phyloP scores from a whole-genome alignment of 2,329 filamentous ascomycete species.

The Lasiodiplodia gonubiensis region DNA sequence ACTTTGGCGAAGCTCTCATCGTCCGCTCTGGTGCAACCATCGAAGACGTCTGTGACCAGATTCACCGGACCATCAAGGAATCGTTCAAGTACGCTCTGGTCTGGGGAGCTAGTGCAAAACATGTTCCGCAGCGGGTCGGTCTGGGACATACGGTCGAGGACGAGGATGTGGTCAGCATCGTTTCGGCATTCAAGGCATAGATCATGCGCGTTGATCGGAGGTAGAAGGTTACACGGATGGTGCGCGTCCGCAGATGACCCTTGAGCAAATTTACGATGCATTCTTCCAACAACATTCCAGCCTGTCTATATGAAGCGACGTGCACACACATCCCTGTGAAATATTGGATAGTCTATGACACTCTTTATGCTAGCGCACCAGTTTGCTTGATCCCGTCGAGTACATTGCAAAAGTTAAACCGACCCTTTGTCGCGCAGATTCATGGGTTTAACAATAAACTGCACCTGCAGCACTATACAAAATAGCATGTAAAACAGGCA shows the following conservation, averaged over 20 bases:
- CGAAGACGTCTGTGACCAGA: constrained; percentile 95
- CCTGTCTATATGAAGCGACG: background rate
- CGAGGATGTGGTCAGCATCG: constrained; percentile 72
- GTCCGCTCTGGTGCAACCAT: constrained; percentile 86
- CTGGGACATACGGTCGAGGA: constrained; percentile 77
- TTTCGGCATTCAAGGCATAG: constrained; percentile 44
- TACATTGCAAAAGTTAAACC: background rate
- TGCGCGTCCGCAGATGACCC: constrained; percentile 44
- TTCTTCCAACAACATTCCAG: background rate
- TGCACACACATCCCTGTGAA: background rate
- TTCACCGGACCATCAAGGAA: constrained; percentile 93
- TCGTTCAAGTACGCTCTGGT: constrained; percentile 99
- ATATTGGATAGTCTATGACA: too few relatives aligned
- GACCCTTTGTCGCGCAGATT: background rate
- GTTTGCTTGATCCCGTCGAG: background rate
- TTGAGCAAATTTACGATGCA: background rate
- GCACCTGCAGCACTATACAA: background rate
- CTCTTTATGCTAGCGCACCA: background rate
- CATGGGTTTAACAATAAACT: background rate
- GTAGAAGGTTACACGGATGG: constrained; percentile 65
- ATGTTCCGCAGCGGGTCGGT: constrained; percentile 92
- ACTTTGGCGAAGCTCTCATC: constrained; percentile 90
- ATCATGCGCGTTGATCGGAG: constrained; percentile 41
- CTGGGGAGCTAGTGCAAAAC: constrained; percentile 94
- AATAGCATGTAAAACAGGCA: background rate